Percentiles rank a stretch among this genome's conserved stretches.
These are phyloP conservation scores for Macrolepiota fuliginosa DNA, from an alignment of 768 basidiomycete species.

Conservation along the genomic window DNA sequence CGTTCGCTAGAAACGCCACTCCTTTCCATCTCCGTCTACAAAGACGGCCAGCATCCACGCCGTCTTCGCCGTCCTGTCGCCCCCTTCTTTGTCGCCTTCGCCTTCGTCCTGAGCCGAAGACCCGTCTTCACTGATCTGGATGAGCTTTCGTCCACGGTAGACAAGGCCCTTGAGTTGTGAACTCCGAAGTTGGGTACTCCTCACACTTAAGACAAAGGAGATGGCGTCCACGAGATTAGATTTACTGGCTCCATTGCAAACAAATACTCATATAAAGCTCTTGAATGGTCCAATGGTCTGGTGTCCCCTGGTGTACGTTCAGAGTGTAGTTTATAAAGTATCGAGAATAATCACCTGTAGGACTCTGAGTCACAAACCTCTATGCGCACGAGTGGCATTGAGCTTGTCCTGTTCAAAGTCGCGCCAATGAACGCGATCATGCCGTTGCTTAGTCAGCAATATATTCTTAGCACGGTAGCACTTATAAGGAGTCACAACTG, in stretches of 20 bases:
- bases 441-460: not conserved
- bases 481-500: too few relatives aligned
- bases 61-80: constrained; percentile 84
- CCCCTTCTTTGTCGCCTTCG: constrained; percentile 47
- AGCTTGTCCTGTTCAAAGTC: not conserved
- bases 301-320: constrained; percentile 51
- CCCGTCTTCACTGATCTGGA: constrained; percentile 43
- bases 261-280: constrained; percentile 94
- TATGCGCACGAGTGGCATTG: constrained; percentile 80
- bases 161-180: constrained; percentile 95
- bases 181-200: constrained; percentile 88
- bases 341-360: constrained; percentile 54
- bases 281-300: constrained; percentile 89
- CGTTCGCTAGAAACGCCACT: constrained; percentile 93
- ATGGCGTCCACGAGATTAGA: constrained; percentile 99
- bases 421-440: constrained; percentile 10
- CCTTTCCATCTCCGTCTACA: constrained; percentile 69
- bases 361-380: constrained; percentile 98
- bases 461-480: not conserved
- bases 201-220: constrained; percentile 96
- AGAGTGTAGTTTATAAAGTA: not conserved
- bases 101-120: constrained; percentile 47
- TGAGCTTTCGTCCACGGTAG: constrained; percentile 82
- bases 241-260: constrained; percentile 98
- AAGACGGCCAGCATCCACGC: constrained; percentile 97